These are phyloP conservation scores for Darksidea phi DNA, from an alignment of 495 filamentous ascomycete genomes.

Conservation along the genomic window DNA sequence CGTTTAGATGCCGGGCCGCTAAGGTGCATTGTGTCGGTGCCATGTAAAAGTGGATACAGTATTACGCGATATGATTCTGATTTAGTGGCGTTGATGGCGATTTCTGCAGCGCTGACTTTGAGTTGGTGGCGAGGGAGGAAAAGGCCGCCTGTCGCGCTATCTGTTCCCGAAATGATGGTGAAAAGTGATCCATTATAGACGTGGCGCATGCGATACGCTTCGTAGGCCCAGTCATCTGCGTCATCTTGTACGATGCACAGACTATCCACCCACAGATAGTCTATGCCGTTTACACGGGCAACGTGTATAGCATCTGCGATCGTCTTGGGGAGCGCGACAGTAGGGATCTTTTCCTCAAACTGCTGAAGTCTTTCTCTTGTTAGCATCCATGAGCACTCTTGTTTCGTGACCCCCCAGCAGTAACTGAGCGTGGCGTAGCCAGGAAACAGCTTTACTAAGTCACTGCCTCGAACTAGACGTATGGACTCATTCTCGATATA, in stretches of 20 bases:
- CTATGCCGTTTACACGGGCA: not conserved
- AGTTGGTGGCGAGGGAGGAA: not conserved
- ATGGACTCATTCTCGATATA: not conserved
- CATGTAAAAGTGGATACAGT: not conserved
- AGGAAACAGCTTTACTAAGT: not conserved
- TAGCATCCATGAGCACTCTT: not conserved
- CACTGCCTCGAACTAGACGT: not conserved
- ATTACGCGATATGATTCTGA: not conserved
- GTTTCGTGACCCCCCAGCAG: not conserved
- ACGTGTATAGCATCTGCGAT: not conserved
- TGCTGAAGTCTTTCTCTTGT: not conserved
- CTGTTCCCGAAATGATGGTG: not conserved
- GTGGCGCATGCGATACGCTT: not conserved
- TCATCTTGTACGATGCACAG: not conserved
- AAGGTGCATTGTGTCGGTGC: not conserved
- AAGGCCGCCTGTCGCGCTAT: not conserved
- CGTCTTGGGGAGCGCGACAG: not conserved
- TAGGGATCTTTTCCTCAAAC: not conserved
- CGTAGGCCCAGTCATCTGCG: not conserved
- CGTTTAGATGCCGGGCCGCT: not conserved
- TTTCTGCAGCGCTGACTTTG: not conserved
- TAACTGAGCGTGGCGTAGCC: not conserved
- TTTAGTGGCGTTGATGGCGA: not conserved
- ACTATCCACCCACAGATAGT: not conserved
- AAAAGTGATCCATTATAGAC: not conserved